Evolutionary conservation across 345 rosid genomes (phyloP), one percentile per base, ranked within the genome.

Genomic region (Theobroma cacao): DNA sequence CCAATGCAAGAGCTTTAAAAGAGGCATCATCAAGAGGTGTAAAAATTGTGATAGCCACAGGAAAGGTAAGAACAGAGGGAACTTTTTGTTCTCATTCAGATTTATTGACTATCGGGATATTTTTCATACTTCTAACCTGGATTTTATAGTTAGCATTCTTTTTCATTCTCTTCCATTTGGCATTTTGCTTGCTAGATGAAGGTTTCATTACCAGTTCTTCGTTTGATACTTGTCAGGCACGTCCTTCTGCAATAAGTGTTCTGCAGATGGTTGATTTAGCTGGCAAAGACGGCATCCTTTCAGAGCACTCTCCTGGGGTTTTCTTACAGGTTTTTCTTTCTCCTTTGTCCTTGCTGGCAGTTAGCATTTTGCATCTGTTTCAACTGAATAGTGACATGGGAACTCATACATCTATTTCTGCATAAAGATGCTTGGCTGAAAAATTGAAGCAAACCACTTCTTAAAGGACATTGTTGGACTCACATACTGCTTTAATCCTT

Each of bases 1-100:
- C 87, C 77, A 96, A 85, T 82, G 94, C 88, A 60, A 88, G 89
- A 74, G 98, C 99, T 73, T 81, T 96, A 76, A 94, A 86, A 80
- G 98, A 96, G 84, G 99, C 99, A 41, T 69, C 82, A 71, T 85
- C 90, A 75, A 92, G 95, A 79, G 99, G 98, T 34, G 82, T 96
- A 75, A 96, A 91, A 86, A 93, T 96, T 80, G 91, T 96, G 83
- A 88, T 94, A 82, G 98, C 98, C 61, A 96, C 98, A 17, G 99
- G 97, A 83, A 94, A 92, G 87, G 99, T 91, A 84, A 79, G 89
- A 72, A 71, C 53, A 40, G 63, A 45, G 33, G 43, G 24, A 24
- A 59, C 4, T 61, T 60, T 24, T 43, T 45, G 43, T 70, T 72
- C 34, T 43, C 58, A 53, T 65, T 67, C n/a, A 45, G 7, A 45